These are phyloP conservation scores for Tillandsia leiboldiana DNA, from an alignment of 176 grass and related monocot genomes.

Conservation along the genomic window DNA sequence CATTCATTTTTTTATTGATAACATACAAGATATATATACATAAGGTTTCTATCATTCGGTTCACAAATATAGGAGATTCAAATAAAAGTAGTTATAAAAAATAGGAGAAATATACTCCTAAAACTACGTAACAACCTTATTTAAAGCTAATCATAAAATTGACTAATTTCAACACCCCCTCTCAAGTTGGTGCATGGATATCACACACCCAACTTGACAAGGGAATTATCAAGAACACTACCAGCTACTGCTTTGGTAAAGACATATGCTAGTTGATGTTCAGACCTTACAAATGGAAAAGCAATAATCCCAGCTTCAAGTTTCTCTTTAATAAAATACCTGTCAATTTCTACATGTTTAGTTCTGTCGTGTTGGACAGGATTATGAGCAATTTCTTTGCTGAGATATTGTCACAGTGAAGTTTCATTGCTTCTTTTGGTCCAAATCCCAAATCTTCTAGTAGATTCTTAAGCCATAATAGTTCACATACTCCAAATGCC, in stretches of 20 bases:
- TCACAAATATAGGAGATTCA: too few relatives aligned
- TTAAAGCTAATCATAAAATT: too few relatives aligned
- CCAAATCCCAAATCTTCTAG: background rate
- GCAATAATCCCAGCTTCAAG: background rate
- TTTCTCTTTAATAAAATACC: constrained; percentile 9
- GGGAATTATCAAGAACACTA: background rate
- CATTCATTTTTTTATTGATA: too few relatives aligned
- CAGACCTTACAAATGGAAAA: constrained; percentile 2
- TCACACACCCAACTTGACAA: background rate
- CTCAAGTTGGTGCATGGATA: constrained; percentile 2
- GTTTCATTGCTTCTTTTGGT: background rate
- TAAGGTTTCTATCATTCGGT: too few relatives aligned
- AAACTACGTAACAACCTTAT: too few relatives aligned
- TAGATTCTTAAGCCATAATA: background rate
- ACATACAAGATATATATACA: too few relatives aligned
- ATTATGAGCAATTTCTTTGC: background rate
- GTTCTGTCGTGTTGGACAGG: background rate
- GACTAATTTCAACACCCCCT: background rate
- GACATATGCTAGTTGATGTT: constrained; percentile 5
- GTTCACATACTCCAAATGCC: background rate
- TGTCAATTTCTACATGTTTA: background rate
- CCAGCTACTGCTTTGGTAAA: constrained; percentile 6
- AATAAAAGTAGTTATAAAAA: too few relatives aligned
- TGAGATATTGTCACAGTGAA: background rate
- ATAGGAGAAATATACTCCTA: too few relatives aligned